phyloP scores from a whole-genome alignment of 2,329 filamentous ascomycete species.

The Fusarium multiceps region DNA sequence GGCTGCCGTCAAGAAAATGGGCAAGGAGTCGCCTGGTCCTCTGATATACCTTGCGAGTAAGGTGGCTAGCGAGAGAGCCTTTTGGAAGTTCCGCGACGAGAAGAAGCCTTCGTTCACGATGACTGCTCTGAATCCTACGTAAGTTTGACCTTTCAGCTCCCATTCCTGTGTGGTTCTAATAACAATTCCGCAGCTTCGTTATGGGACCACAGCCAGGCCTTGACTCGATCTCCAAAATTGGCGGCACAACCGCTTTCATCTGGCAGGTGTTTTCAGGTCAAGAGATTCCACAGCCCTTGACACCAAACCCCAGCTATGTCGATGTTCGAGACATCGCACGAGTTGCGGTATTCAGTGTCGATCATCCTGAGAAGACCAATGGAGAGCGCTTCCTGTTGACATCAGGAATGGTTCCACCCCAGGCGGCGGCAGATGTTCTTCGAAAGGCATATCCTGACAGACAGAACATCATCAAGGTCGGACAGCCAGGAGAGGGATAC shows the following conservation, averaged over 20 bases:
- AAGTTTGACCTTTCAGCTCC: background rate
- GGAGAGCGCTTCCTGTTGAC: constrained; percentile 38
- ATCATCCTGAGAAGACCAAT: constrained; percentile 33
- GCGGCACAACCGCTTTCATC: constrained; percentile 36
- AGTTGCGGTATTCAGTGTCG: constrained; percentile 39
- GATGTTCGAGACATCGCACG: constrained; percentile 43
- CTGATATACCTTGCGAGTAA: constrained; percentile 43
- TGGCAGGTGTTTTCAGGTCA: constrained; percentile 41
- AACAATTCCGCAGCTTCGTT: constrained; percentile 34
- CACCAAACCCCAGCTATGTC: constrained; percentile 22
- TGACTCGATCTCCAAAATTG: constrained; percentile 37
- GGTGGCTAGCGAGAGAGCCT: constrained; percentile 37
- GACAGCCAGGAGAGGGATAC: constrained; percentile 38
- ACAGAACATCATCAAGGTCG: constrained; percentile 36
- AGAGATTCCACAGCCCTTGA: constrained; percentile 36
- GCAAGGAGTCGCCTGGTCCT: constrained; percentile 29
- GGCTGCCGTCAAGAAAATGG: constrained; percentile 31
- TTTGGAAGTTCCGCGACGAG: constrained; percentile 41
- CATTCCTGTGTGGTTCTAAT: background rate
- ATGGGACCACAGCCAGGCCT: constrained; percentile 40
- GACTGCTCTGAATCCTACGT: constrained; percentile 43
- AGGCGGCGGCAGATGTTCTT: constrained; percentile 42
- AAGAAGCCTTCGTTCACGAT: constrained; percentile 37
- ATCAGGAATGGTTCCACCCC: constrained; percentile 34
- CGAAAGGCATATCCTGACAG: constrained; percentile 39